These are phyloP conservation scores for Tinospora cordifolia DNA, from an alignment of 164 flowering plant genomes.

Conservation along the genomic window DNA sequence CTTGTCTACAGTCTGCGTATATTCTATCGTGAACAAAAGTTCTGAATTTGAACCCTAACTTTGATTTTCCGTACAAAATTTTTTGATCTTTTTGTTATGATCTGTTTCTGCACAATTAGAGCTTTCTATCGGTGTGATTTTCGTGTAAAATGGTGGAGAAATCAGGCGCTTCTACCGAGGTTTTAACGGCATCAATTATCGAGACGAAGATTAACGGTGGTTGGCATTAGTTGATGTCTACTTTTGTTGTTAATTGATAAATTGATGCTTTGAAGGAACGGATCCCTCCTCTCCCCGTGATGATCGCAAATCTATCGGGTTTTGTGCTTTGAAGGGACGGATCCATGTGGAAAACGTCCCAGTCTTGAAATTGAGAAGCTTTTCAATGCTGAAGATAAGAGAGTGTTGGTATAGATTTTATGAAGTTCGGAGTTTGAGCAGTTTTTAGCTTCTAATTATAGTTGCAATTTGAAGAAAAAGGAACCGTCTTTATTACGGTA, in stretches of 20 bases:
- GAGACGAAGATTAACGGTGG: not conserved
- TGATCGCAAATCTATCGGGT: not conserved
- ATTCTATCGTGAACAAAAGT: no score
- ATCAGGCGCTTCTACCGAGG: not conserved
- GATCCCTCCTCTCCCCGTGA: not conserved
- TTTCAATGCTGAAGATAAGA: not conserved
- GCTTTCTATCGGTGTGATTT: constrained; percentile 10
- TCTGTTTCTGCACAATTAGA: not conserved
- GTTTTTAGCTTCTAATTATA: not conserved
- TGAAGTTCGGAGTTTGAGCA: not conserved
- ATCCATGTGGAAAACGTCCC: no score
- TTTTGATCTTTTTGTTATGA: no score
- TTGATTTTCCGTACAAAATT: no score
- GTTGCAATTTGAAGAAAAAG: not conserved
- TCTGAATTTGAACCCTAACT: not conserved
- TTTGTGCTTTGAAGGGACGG: not conserved
- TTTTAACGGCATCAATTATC: not conserved
- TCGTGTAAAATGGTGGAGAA: not conserved
- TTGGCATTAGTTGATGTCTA: constrained; percentile 5
- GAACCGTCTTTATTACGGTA: not conserved
- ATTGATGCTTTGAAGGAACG: constrained; percentile 9
- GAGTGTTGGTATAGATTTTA: not conserved
- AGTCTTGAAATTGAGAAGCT: not conserved
- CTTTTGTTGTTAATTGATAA: not conserved
- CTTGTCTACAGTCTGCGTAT: not conserved